Conservation (phyloP, 352 stramenopile genomes). For the Phytophthora fragariaefolia region DNA sequence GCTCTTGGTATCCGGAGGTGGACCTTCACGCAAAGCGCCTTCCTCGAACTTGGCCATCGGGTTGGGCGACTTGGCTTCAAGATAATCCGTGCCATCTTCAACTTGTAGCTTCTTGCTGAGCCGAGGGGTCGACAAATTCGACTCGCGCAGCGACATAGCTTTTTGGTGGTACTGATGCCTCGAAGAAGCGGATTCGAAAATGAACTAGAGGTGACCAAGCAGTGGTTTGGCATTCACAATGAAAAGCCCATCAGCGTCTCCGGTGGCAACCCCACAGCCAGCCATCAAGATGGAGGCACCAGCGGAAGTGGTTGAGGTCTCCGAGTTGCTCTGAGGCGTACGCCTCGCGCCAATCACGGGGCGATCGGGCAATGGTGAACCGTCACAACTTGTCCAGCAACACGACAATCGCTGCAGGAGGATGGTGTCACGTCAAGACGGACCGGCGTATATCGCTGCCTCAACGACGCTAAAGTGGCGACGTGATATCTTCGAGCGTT, state of each 20-base stretch:
- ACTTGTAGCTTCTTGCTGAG: constrained; percentile 28
- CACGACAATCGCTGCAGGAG: constrained; percentile 12
- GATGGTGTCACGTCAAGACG: constrained; percentile 29
- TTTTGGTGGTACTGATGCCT: constrained; percentile 27
- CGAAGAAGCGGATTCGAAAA: constrained; percentile 27
- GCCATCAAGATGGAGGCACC: constrained; percentile 23
- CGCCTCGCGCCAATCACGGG: constrained; percentile 36
- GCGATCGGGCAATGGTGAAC: constrained; percentile 15
- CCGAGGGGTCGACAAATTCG: constrained; percentile 32
- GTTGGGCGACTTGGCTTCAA: constrained; percentile 41
- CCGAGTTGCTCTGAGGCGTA: constrained; percentile 3
- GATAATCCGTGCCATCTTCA: constrained; percentile 25
- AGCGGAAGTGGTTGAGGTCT: constrained; percentile 34
- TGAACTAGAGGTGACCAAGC: constrained; percentile 28
- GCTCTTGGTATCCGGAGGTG: constrained; percentile 38
- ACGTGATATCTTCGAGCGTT: constrained; percentile 14
- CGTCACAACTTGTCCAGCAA: constrained; percentile 27
- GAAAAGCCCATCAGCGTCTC: background rate
- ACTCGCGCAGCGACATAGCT: constrained; percentile 18
- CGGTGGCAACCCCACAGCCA: constrained; percentile 16
- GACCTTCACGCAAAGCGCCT: constrained; percentile 54
- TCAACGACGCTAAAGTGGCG: constrained; percentile 8
- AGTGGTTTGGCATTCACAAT: constrained; percentile 1
- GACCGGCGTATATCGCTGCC: constrained; percentile 13
- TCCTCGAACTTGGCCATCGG: constrained; percentile 37